Conservation (phyloP, 306 rosid species). For the Fragaria ananassa region DNA sequence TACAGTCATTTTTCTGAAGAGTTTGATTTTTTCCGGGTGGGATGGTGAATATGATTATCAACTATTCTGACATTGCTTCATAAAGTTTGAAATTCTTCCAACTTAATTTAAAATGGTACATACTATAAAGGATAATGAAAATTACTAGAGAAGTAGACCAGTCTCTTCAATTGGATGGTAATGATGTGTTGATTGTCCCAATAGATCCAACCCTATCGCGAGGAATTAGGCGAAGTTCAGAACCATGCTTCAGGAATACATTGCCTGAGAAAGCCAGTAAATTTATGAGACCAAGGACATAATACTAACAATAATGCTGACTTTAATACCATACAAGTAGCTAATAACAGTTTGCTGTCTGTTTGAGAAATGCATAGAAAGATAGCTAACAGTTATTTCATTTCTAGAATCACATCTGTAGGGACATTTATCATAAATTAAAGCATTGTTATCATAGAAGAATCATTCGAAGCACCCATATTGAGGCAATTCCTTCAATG, state of each 20-base stretch:
- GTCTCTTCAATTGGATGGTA: conserved; percentile 15
- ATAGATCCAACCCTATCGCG: conserved; percentile 59
- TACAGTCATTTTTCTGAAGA: background rate
- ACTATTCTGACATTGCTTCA: conserved; percentile 4
- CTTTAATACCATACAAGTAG: background rate
- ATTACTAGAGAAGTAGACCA: background rate
- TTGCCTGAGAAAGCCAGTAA: conserved; percentile 37
- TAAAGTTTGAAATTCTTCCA: conserved; percentile 10
- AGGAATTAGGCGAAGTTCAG: conserved; percentile 59
- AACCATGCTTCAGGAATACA: conserved; percentile 66
- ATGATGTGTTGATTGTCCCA: conserved; percentile 14
- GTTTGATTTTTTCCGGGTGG: no score
- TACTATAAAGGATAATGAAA: background rate
- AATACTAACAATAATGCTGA: background rate
- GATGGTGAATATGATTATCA: no score
- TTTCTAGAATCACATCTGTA: background rate
- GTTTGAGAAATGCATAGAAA: no score
- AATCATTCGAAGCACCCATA: background rate
- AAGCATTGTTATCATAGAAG: background rate
- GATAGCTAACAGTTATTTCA: background rate
- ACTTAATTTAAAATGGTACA: background rate
- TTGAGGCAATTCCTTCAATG: background rate
- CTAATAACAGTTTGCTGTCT: background rate
- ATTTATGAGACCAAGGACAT: background rate
- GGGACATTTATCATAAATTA: background rate